These are phyloP conservation scores for Barnettozyma pratensis DNA, from an alignment of 805 yeast genomes.

Conservation along the genomic window DNA sequence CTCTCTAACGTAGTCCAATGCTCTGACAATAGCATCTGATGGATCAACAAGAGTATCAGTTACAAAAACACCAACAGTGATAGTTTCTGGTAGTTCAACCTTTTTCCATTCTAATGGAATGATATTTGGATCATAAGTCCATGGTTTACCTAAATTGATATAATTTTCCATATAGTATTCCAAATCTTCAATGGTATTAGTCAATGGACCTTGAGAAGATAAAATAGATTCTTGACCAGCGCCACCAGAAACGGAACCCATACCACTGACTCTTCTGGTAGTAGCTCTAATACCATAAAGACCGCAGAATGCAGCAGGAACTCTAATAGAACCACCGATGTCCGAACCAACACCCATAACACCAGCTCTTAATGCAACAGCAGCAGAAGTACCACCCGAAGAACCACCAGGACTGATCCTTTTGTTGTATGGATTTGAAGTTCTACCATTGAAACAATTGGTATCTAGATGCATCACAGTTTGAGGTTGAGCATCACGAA, in stretches of 20 bases:
- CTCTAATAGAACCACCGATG: constrained; percentile 67
- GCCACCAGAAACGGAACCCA: constrained; percentile 25
- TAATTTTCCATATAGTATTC: constrained; percentile 62
- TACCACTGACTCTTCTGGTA: constrained; percentile 38
- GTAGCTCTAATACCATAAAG: constrained; percentile 58
- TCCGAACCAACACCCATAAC: constrained; percentile 64
- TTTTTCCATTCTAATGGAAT: constrained; percentile 36
- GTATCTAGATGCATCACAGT: constrained; percentile 68
- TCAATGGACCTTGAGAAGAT: constrained; percentile 67
- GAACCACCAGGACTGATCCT: constrained; percentile 63
- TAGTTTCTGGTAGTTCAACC: constrained; percentile 30
- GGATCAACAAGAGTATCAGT: constrained; percentile 67
- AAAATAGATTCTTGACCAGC: constrained; percentile 50
- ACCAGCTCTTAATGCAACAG: constrained; percentile 52
- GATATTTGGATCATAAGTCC: constrained; percentile 41
- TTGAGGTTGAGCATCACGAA: constrained; percentile 66
- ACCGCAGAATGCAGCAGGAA: constrained; percentile 63
- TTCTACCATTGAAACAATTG: constrained; percentile 51
- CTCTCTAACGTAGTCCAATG: constrained; percentile 43
- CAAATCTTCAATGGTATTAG: constrained; percentile 59
- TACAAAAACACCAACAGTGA: constrained; percentile 56
- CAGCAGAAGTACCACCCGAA: constrained; percentile 68
- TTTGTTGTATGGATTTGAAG: constrained; percentile 55
- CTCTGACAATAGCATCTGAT: constrained; percentile 58
- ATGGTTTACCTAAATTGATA: constrained; percentile 51